Conservation (phyloP, 805 yeast species). For the Suhomyces canberraensis region DNA sequence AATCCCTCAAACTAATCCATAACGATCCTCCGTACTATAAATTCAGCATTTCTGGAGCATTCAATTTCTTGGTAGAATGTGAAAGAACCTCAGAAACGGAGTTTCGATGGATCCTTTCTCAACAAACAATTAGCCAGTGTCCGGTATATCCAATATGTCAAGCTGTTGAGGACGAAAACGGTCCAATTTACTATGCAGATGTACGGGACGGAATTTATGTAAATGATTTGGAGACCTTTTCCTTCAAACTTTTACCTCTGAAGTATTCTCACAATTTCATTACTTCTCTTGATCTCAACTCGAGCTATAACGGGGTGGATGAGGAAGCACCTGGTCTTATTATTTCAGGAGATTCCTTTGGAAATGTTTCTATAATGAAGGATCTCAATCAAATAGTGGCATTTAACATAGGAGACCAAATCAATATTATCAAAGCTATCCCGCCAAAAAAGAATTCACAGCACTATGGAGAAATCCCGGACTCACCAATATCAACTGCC, state of each 20-base stretch:
- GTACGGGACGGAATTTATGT: constrained; percentile 5
- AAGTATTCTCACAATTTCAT: constrained; percentile 4
- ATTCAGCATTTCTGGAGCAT: neutral
- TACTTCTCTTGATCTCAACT: constrained; percentile 2
- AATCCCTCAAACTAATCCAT: neutral
- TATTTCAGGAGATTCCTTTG: constrained; percentile 27
- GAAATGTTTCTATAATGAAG: constrained; percentile 21
- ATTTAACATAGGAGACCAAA: constrained; percentile 27
- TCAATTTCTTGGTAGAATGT: neutral
- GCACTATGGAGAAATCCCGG: neutral
- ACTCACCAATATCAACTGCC: neutral
- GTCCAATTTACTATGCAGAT: constrained; percentile 1
- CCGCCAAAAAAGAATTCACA: neutral
- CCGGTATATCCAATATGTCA: constrained; percentile 3
- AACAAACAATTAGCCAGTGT: neutral
- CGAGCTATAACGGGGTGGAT: neutral
- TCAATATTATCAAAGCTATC: constrained; percentile 19
- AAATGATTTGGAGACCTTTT: neutral
- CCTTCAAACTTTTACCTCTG: neutral
- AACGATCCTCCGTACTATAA: neutral
- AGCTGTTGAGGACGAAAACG: neutral
- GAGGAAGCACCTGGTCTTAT: constrained; percentile 4
- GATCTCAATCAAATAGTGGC: constrained; percentile 11
- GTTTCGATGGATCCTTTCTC: neutral
- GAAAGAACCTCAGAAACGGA: neutral